Conservation (phyloP, 2,329 filamentous ascomycete genomes). For the Cladobotryum protrusum region DNA sequence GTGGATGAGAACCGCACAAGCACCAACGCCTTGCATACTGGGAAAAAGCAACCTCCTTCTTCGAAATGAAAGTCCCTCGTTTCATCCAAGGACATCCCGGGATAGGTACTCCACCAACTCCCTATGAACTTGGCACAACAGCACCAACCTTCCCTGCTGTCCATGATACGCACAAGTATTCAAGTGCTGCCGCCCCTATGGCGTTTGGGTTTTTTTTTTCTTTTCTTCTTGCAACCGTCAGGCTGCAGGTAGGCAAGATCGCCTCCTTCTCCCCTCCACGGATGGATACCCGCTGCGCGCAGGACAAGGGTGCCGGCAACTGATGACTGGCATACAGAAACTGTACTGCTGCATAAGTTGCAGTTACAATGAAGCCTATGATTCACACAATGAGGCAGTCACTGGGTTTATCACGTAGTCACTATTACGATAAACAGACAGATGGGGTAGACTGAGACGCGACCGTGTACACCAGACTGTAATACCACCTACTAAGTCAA, state of each 20-base stretch:
- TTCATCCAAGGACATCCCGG: too few species aligned
- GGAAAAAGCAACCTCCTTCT: too few species aligned
- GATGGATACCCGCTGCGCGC: background rate
- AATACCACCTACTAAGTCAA: background rate
- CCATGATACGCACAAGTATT: too few species aligned
- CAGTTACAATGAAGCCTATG: background rate
- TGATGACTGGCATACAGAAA: background rate
- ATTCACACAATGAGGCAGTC: constrained; percentile 3
- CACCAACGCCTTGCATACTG: too few species aligned
- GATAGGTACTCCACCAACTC: background rate
- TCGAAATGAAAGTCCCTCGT: too few species aligned
- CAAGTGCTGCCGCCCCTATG: too few species aligned
- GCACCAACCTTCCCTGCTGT: too few species aligned
- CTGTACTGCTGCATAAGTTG: background rate
- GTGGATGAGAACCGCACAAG: too few species aligned
- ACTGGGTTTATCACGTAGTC: background rate
- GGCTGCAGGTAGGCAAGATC: constrained; percentile 2
- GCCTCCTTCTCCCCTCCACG: background rate
- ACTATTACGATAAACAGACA: background rate
- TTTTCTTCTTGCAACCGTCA: background rate
- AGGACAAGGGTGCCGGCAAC: constrained; percentile 6
- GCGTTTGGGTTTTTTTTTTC: too few species aligned
- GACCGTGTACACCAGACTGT: background rate
- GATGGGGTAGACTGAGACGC: background rate
- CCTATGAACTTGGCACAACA: too few species aligned